These are phyloP conservation scores for Stellera chamaejasme DNA, from an alignment of 345 rosid genomes.

Conservation along the genomic window DNA sequence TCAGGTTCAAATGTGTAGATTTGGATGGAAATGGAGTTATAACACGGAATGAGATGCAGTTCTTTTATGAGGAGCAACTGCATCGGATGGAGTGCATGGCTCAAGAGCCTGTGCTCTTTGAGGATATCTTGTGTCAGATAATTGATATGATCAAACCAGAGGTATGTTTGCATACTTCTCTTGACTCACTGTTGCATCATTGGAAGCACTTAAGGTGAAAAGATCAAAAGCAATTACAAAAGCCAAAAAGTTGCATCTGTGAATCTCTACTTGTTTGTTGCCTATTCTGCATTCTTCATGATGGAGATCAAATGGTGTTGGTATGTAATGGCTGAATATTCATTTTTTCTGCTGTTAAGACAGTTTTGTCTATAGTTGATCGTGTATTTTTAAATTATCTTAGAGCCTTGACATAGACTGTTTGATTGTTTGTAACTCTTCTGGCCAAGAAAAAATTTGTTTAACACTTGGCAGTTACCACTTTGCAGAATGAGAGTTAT, in stretches of 20 bases:
- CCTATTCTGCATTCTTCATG: no score
- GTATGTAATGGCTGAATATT: no score
- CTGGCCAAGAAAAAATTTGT: neutral
- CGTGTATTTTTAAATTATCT: neutral
- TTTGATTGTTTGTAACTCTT: neutral
- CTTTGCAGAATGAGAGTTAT: constrained; percentile 62
- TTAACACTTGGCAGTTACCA: constrained; percentile 13
- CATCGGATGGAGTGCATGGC: constrained; percentile 99
- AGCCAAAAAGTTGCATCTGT: neutral
- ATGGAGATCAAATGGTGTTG: no score
- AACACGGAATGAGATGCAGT: constrained; percentile 81
- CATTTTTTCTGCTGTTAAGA: neutral
- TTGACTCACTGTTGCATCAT: constrained; percentile 5
- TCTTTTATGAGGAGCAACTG: constrained; percentile 91
- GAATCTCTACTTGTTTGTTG: no score
- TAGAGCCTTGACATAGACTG: neutral
- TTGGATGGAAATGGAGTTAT: constrained; percentile 88
- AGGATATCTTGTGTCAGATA: constrained; percentile 92
- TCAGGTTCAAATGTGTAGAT: constrained; percentile 94
- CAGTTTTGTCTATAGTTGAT: neutral
- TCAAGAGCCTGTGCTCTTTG: constrained; percentile 91
- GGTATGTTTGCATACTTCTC: constrained; percentile 27
- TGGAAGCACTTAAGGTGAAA: neutral
- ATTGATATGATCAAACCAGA: constrained; percentile 94
- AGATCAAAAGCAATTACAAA: neutral